Conservation (phyloP, 1,284 basidiomycete species). For the Fomitopsis betulina region DNA sequence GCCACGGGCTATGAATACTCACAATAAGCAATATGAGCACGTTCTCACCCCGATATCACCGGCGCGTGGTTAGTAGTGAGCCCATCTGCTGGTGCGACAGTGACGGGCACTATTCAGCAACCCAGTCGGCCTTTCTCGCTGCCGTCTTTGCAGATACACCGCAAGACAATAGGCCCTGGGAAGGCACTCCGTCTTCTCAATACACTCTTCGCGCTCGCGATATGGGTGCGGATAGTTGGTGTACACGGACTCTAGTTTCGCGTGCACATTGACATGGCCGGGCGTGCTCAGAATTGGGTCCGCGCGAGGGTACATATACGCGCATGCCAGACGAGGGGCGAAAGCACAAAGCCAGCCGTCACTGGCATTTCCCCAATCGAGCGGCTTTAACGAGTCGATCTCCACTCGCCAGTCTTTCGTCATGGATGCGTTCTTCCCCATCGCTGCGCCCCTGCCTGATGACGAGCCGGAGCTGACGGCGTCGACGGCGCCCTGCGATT, state of each 20-base stretch:
- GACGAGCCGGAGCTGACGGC: conserved; percentile 11
- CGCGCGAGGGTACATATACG: neutral
- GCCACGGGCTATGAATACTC: neutral
- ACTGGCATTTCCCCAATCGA: neutral
- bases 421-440: conserved; percentile 19
- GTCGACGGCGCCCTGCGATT: conserved; percentile 7
- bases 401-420: neutral
- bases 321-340: neutral
- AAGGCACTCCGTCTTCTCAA: no score
- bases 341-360: neutral
- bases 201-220: no score
- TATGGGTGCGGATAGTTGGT: no score
- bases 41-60: neutral
- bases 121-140: no score
- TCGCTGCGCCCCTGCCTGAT: conserved; percentile 15
- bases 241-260: no score
- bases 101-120: no score
- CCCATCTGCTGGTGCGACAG: no score
- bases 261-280: no score
- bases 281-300: no score
- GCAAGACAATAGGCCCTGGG: no score
- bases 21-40: neutral
- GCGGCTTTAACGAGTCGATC: neutral
- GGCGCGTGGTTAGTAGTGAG: no score
- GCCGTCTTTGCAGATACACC: no score